Evolutionary conservation across 495 filamentous ascomycete species (phyloP), one percentile per base, ranked within the genome.

Genomic region (Polyplosphaeria fusca): DNA sequence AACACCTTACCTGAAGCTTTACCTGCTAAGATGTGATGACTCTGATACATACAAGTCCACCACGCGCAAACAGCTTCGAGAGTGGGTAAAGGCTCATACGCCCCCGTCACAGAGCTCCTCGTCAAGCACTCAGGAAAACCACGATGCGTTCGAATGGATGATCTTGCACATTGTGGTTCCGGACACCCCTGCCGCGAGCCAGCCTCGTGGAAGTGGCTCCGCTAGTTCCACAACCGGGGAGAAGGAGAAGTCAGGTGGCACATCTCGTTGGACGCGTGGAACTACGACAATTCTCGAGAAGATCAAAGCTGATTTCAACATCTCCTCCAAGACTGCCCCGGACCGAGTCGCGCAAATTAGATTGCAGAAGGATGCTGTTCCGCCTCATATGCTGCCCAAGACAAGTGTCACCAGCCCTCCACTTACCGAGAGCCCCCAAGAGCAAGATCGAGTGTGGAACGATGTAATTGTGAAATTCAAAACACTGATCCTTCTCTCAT

Each of bases 61-160:
- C 2, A 83, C 88, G 5, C 79, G 90, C 53, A 85, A 88, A 68
- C 77, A 84, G 57, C 74, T 97, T 30, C 80, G 89, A 40, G 93
- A 96, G 52, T 98, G 93, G 93, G 83, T 98, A 56, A 89, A 89
- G 67, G 73, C 79, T 5, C 82, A 95, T 58, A 85, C 87, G 0
- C 73, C 76, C 16, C 60, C 70, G n/a, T 65, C 73, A 12, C 71
- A 71, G 20, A 73, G 73, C 32, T 64, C 76, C 1, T 67, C 75
- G 5, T 72, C 70, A 14, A 78, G 70, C 37, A 76, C 79, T 27
- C 85, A 85, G 62, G 82, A 96, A 76, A 80, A 86, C 30, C 93
- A 98, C 68, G 94, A 97, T 74, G 94, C 94, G 3, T 96, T 87
- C 66, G 94, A 98, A 67, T 98, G 92, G 92, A 77, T 98, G 16